Base-by-base conservation (phyloP, 345 rosid genomes). In the Arabidopsis suecica region DNA sequence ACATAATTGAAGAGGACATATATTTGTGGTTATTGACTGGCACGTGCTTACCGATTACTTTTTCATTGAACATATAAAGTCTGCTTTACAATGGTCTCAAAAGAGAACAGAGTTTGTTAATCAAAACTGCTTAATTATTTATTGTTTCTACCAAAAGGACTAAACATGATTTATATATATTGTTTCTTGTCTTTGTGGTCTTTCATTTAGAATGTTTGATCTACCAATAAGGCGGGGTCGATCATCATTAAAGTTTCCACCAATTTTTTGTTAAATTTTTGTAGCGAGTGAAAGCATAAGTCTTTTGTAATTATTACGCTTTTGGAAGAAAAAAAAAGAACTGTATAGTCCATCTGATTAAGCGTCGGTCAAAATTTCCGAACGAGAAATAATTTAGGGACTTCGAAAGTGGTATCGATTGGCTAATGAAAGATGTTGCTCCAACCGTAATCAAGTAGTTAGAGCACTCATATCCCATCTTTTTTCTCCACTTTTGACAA, bases 381-480 rank as follows among this genome's bases (percentile, higher is more conserved):
- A 23, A 60, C 16, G n/a, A 34, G 11, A 71, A 3, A 16, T 6
- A 3, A 16, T 6, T 45, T 9, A 12, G 5, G 37, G 16, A 32
- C 33, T 58, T 58, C 4, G 11, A 18, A 59, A 20, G 57, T 33
- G 55, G 45, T 30, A 5, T 42, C 12, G 28, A 38, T 36, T 48
- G 38, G 25, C 45, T 71, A 47, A 45, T 69, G 11, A 2, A 9
- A 33, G 30, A 4, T 37, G 41, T 61, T 50, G 50, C 32, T 72
- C 9, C 51, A 61, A 37, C 50, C 50, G 50, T 50, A 71, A 71
- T 61, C 61, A 61, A 71, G 53, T 72, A 16, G 75, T n/a, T 60
- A 49, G 65, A 59, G 47, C 41, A 72, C 76, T 72, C 51, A 50
- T 10, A 25, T 38, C 9, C 32, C 16, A 22, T 36, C 0, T 23